Evolutionary conservation across 129 eudicot genomes (phyloP), one percentile per base, ranked within the genome.

Genomic region (Scalesia atractyloides): DNA sequence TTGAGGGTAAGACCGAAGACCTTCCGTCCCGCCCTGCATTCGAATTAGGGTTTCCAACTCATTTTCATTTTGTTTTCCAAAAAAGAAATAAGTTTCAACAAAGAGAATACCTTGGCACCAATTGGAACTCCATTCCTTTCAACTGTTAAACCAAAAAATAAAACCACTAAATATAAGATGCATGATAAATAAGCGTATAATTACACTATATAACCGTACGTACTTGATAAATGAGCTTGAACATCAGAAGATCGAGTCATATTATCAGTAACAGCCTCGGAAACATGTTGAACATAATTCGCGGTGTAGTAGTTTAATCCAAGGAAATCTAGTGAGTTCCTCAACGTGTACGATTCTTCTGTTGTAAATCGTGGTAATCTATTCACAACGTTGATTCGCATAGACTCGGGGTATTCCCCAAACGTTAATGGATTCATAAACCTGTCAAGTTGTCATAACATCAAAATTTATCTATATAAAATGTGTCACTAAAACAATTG

Each of bases 291-390:
- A 39, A 76, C 96, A 75, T 84, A 89, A 53, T 76, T 74, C 0
- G 88, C 71, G 0, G 93, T 80, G 79, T 84, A 89, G 70, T 89
- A 89, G 62, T 89, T 86, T 30, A 89, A 59, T 36, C 96, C 96
- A 3, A 86, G 61, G 74, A 86, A 89, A 74, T 89, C 92, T 4
- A 74, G 73, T 15, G 96, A 89, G 20, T 82, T 84, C 69, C 80
- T 86, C 36, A 89, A 60, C 41, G 72, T 66, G 68, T 75, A 76
- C 2, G 88, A 81, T 61, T 89, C 84, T 76, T 84, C 84, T 41
- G 77, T 70, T 15, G 90, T 80, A 82, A 89, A 86, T 49, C 44
- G 80, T 14, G 83, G 92, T 66, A 89, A 59, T 60, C 92, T 72
- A 70, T 57, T 22, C 7, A 75, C 83, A 3, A 82, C 86, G 36